Percentiles rank a stretch among this genome's conserved stretches.
These are phyloP conservation scores for Hypoxylon fragiforme DNA, from an alignment of 495 filamentous ascomycete genomes.

Conservation along the genomic window DNA sequence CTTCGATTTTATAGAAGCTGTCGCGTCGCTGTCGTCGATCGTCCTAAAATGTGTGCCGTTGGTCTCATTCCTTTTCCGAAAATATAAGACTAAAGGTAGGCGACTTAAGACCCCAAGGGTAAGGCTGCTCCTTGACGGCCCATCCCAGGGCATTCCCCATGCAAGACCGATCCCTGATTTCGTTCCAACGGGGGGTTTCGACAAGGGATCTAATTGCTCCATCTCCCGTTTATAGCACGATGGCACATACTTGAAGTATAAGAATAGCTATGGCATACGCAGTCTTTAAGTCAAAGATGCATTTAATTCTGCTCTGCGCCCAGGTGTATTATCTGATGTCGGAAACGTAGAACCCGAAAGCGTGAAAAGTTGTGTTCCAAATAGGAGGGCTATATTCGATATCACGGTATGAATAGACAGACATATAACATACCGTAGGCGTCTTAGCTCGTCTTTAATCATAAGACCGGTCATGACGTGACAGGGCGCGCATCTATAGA, in stretches of 20 bases:
- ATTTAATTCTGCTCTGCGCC: not conserved
- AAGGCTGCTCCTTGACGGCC: constrained; percentile 4
- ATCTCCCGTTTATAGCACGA: constrained; percentile 5
- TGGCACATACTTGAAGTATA: not conserved
- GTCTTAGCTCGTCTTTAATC: no score
- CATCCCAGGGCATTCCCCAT: no score
- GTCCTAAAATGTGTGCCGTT: constrained; percentile 1
- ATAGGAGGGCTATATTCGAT: no score
- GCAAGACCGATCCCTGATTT: not conserved
- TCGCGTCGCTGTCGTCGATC: constrained; percentile 8
- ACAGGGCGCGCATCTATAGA: no score
- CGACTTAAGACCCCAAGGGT: constrained; percentile 8
- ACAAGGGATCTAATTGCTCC: constrained; percentile 4
- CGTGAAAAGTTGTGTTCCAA: no score
- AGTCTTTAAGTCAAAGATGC: not conserved
- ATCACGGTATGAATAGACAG: no score
- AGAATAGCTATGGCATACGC: not conserved
- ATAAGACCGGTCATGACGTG: no score
- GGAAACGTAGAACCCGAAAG: not conserved
- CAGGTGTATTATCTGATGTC: not conserved
- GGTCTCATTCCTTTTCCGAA: constrained; percentile 13
- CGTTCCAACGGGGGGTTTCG: not conserved
- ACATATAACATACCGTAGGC: no score
- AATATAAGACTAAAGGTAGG: no score
- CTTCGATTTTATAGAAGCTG: not conserved